These are phyloP conservation scores for Candida parachauliodes DNA, from an alignment of 805 yeast genomes.

Conservation along the genomic window DNA sequence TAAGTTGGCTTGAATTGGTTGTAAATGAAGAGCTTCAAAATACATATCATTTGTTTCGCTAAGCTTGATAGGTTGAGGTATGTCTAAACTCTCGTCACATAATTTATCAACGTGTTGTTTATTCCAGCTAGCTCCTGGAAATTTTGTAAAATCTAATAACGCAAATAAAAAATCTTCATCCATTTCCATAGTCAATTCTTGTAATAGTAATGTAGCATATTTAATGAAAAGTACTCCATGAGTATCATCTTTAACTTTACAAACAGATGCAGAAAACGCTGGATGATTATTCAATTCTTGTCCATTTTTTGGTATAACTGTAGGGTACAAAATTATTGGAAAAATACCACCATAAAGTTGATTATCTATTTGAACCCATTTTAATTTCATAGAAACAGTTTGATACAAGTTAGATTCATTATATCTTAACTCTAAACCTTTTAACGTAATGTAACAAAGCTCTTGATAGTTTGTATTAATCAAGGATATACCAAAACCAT, in stretches of 20 bases:
- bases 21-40: conserved; percentile 88
- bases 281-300: conserved; percentile 88
- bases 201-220: conserved; percentile 84
- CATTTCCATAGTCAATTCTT: conserved; percentile 86
- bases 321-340: conserved; percentile 88
- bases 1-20: conserved; percentile 82
- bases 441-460: conserved; percentile 73
- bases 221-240: conserved; percentile 90
- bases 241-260: conserved; percentile 80
- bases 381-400: conserved; percentile 71
- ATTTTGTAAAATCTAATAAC: conserved; percentile 69
- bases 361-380: conserved; percentile 95
- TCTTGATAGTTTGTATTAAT: conserved; percentile 72
- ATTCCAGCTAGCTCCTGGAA: conserved; percentile 83
- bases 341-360: conserved; percentile 83
- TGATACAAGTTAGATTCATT: conserved; percentile 84
- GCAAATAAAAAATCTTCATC: conserved; percentile 93
- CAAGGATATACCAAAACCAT: conserved; percentile 85
- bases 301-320: conserved; percentile 79
- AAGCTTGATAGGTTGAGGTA: conserved; percentile 66
- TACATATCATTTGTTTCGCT: conserved; percentile 70
- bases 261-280: conserved; percentile 78
- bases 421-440: conserved; percentile 78
- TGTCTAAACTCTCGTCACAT: conserved; percentile 57
- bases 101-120: conserved; percentile 40